Conservation (phyloP, 805 yeast species). For the Scheffersomyces amazonensis region DNA sequence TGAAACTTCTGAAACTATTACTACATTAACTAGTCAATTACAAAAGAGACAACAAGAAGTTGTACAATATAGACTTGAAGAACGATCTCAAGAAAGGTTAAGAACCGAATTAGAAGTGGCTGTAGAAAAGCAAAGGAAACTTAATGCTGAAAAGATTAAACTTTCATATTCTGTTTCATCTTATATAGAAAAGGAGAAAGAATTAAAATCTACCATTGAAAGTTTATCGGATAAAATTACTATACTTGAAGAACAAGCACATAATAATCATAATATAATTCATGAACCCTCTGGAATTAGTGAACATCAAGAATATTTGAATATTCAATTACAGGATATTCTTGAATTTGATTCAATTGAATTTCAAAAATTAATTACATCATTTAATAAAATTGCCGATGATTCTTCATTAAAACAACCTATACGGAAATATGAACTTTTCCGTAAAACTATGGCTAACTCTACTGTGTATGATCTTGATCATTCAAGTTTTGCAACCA, state of each 20-base stretch:
- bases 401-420: conserved; percentile 60
- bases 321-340: conserved; percentile 34
- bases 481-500: conserved; percentile 15
- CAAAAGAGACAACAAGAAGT: conserved; percentile 15
- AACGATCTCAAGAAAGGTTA: conserved; percentile 22
- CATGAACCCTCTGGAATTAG: not conserved
- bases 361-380: conserved; percentile 47
- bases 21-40: conserved; percentile 20
- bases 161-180: conserved; percentile 40
- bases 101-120: conserved; percentile 37
- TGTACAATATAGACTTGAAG: conserved; percentile 7
- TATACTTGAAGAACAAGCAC: not conserved
- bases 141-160: conserved; percentile 44
- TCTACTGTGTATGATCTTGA: conserved; percentile 3
- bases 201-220: conserved; percentile 32
- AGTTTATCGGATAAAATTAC: conserved; percentile 37
- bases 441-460: conserved; percentile 1
- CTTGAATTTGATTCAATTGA: conserved; percentile 41
- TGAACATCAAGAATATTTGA: not conserved
- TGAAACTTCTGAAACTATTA: conserved; percentile 19
- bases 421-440: conserved; percentile 34
- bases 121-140: conserved; percentile 40
- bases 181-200: conserved; percentile 33
- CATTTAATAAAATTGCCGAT: conserved; percentile 56
- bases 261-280: conserved; percentile 2